Evolutionary conservation across 768 basidiomycete species (phyloP), one percentile per base, ranked within the genome.

Genomic region (Termitomyces eurrhizus): DNA sequence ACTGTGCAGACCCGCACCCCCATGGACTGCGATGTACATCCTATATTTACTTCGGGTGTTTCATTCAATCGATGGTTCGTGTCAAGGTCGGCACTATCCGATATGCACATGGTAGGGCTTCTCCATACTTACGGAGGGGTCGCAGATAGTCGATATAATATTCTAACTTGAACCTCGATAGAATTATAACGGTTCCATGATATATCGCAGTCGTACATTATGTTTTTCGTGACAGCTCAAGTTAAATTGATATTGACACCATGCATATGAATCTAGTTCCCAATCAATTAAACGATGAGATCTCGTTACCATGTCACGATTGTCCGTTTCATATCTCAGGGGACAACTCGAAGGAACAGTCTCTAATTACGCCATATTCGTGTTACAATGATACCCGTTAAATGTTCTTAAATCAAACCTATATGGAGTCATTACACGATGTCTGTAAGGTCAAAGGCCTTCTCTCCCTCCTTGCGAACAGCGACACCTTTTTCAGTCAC

Each of bases 401-500:
- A 9, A 59, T 48, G 29, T 21, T 3, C 24, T 7, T 37, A 32
- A 12, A 55, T 55, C 29, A 11, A 46, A 16, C 18, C 21, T 26
- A 48, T 21, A 57, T 57, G 6, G 8, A 11, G 9, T 29, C 41
- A 12, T 45, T 63, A 75, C 64, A 88, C 85, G 45, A 91, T 79
- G 8, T 70, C 70, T 52, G 79, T 76, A 32, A 95, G 77, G 68
- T 95, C 89, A 66, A 93, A 92, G 29, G 61, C 68, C 2, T 69
- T 71, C 61, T 80, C 76, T 26, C 87, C 87, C 7, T 81, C 81
- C 60, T 75, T 75, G 68, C 87, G 88, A 60, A 88, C 83, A 4
- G 92, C 93, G 36, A 97, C 93, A 7, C 96, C 95, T 66, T 90
- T 93, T 77, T 98, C 96, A 2, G 95, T 98, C 13, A 95, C 94